Base-by-base conservation (phyloP, 371 early-diverging fungal species). In the Mortierella sp. region DNA sequence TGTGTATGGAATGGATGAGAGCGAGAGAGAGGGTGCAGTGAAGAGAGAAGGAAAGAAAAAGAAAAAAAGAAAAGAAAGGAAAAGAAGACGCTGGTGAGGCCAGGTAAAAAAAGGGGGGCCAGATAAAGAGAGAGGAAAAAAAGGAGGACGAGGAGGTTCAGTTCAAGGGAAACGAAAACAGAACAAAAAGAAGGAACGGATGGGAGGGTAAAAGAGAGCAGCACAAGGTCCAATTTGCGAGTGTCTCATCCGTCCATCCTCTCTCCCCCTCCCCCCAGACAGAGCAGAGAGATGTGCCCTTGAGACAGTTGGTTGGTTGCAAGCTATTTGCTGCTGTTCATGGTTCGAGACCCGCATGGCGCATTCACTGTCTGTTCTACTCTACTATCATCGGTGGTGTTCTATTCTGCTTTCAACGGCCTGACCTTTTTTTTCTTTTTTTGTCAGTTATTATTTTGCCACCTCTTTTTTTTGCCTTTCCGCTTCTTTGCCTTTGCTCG, bases 341-440 rank as follows among this genome's bases (percentile, higher is more conserved):
- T 65, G 65, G 65, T 65, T 65, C 65, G 65, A 65, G 38, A 65
- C 65, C 65, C 35, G 65, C 65, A 65, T 65, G 65, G 65, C 35
- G 35, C 63, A 63, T 14, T 12, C 12, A 0, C 29, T 58, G 35
- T 75, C 6, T 29, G 4, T 35, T 75, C 35, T 65, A 14, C 24
- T 7, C 18, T 49, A 18, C 16, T 10, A 49, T 35, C 49, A 49
- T 35, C 35, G 2, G 35, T 35, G 35, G 49, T 24, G 54, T 54
- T 54, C 24, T 54, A 46, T 46, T 46, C 11, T 46, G 1, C 16
- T 11, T 11, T 46, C 48, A 46, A 14, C 12, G 48, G 48, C 48
- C 54, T 54, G 51, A 16, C 58, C 41, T 24, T 43, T 58, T 14
- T 38, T 44, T 27, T 18, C 44, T 35, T 18, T 60, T 60, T 27